Evolutionary conservation across 495 filamentous ascomycete genomes (phyloP).

Genomic region (Lasiosphaeris hirsuta): DNA sequence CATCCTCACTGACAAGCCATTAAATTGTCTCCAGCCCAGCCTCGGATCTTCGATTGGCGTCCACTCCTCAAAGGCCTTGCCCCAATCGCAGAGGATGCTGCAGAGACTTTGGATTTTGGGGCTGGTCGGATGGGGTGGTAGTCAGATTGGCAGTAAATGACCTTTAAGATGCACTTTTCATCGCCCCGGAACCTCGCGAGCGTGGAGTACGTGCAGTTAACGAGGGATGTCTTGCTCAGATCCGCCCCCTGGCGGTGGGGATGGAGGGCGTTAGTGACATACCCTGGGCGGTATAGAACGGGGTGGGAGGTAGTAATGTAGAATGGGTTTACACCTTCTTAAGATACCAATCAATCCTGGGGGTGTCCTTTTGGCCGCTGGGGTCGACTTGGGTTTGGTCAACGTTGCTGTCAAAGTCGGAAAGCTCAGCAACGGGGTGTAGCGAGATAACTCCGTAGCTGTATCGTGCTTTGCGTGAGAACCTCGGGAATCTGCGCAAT

Average conservation of each 20-base stretch:
- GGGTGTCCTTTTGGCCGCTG: background rate
- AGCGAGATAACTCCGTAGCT: conserved; percentile 15
- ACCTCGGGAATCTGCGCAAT: conserved; percentile 6
- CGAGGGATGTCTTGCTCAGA: conserved; percentile 2
- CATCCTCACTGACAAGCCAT: too few species aligned
- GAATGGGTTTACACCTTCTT: background rate
- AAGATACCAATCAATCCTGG: conserved; percentile 12
- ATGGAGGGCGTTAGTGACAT: background rate
- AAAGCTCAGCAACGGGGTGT: background rate
- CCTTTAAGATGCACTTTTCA: background rate
- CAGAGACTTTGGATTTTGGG: conserved; percentile 10
- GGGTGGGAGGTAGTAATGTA: background rate
- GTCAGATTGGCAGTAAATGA: background rate
- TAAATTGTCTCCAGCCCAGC: too few species aligned
- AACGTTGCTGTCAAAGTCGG: background rate
- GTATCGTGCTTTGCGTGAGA: conserved; percentile 15
- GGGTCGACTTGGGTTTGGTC: background rate
- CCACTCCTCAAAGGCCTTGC: conserved; percentile 13
- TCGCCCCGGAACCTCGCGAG: background rate
- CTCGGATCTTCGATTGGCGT: too few species aligned
- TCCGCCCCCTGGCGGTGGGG: background rate
- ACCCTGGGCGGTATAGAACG: background rate
- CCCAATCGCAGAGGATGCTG: conserved; percentile 10
- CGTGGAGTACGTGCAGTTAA: background rate
- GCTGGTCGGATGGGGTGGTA: background rate